Evolutionary conservation across 768 basidiomycete species (phyloP), one percentile per base, ranked within the genome.

Genomic region (Hortiboletus campestris): DNA sequence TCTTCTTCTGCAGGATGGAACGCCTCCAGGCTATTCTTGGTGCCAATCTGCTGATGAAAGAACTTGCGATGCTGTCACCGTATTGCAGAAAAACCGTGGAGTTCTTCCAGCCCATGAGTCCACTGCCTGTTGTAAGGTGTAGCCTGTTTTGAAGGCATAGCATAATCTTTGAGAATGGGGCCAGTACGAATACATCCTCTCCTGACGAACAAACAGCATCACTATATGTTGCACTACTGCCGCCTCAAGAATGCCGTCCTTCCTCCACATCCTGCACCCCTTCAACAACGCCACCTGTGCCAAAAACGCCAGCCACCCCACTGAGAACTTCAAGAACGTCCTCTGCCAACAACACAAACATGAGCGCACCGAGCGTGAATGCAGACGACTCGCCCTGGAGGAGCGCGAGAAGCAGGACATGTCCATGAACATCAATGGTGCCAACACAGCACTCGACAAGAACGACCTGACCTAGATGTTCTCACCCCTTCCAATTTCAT

Each of bases 281-380:
- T 93, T 93, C 76, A 94, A 94, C 72, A 90, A 86, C 60, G 78
- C 82, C 1, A 68, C 77, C 28, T 89, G 90, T 63, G 77, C 76
- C 8, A 90, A 86, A 72, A 89, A 90, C 62, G 64, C 79, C 8
- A 88, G 84, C 56, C 78, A 89, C 9, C 78, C 89, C 20, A 83
- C 88, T 20, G 91, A 89, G 76, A 90, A 91, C 60, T 67, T 91
- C 63, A 94, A 93, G 72, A 78, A 84, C 3, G 85, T 94, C 2
- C 75, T 94, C 20, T 79, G 81, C 1, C 87, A 89, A 60, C 91
- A 93, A 66, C 81, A 88, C 6, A 91, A 94, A 61, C 79, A 86
- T 1, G 89, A 91, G 58, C 76, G 82, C 17, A 66, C 76, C 32
- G 86, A 86, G 53, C 76, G 88, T 5, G 89, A 91, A 63, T 73